Conservation (phyloP, 148 eudicot species). For the Vaccinium macrocarpon region DNA sequence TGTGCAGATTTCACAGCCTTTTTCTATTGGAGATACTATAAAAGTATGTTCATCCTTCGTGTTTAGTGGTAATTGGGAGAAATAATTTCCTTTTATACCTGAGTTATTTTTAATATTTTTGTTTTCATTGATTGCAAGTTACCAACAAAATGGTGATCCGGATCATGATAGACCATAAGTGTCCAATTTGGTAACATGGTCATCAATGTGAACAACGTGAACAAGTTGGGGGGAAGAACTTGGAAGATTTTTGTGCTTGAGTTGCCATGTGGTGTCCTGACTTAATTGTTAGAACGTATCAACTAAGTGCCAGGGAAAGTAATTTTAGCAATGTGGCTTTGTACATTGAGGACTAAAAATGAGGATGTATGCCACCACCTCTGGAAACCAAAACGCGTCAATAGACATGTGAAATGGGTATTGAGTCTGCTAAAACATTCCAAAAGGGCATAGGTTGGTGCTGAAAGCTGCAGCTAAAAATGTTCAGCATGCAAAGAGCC, state of each 20-base stretch:
- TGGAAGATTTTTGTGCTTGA: not conserved
- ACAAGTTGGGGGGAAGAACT: no score
- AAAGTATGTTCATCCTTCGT: slow-evolving; percentile 46
- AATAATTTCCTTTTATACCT: not conserved
- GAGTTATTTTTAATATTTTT: not conserved
- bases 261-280: not conserved
- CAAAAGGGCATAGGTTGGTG: not conserved
- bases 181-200: not conserved
- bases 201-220: not conserved
- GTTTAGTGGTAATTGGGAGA: not conserved
- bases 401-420: not conserved
- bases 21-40: slow-evolving; percentile 91
- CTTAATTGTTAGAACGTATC: not conserved
- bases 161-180: not conserved
- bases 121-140: not conserved
- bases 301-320: not conserved
- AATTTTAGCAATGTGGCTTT: not conserved
- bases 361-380: not conserved
- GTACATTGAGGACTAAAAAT: not conserved
- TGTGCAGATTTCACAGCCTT: slow-evolving; percentile 80
- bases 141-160: not conserved
- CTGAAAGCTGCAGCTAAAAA: not conserved
- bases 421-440: not conserved
- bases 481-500: not conserved
- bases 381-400: not conserved